Percentiles rank a stretch among this genome's conserved stretches.
phyloP scores from a whole-genome alignment of 306 rosid genomes.

The Macrotyloma uniflorum region DNA sequence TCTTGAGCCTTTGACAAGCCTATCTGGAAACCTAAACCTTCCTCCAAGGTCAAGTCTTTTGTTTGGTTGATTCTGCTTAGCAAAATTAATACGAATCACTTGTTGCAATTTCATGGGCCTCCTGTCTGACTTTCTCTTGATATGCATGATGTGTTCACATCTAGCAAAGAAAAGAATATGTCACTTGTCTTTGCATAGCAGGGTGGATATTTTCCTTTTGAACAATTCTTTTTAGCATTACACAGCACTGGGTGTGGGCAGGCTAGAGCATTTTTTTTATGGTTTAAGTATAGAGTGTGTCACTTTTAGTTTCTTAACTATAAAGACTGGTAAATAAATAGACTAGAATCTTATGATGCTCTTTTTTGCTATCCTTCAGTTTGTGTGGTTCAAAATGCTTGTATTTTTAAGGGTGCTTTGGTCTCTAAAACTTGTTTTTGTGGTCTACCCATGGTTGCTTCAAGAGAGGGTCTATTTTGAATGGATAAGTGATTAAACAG shows the following conservation, averaged over 20 bases:
- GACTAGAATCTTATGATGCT: slow-evolving; percentile 7
- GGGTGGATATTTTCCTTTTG: slow-evolving; percentile 16
- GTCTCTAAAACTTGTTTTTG: background rate
- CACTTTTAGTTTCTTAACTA: too few species aligned
- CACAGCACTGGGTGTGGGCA: background rate
- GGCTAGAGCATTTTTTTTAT: background rate
- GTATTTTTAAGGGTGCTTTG: slow-evolving; percentile 25
- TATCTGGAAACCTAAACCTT: too few species aligned
- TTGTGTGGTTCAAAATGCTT: slow-evolving; percentile 33
- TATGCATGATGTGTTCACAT: slow-evolving; percentile 1
- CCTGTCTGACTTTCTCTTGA: slow-evolving; percentile 9
- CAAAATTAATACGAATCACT: slow-evolving; percentile 15
- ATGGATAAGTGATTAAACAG: slow-evolving; percentile 6
- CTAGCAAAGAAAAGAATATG: background rate
- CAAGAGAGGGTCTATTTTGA: slow-evolving; percentile 18
- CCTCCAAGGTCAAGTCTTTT: too few species aligned
- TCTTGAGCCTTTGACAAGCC: too few species aligned
- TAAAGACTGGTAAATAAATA: background rate
- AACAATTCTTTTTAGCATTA: background rate
- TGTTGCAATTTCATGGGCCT: slow-evolving; percentile 13
- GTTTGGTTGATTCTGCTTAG: too few species aligned
- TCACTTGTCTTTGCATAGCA: slow-evolving; percentile 1
- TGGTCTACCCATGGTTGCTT: slow-evolving; percentile 12
- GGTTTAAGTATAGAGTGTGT: too few species aligned
- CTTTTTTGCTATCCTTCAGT: slow-evolving; percentile 18